Conservation (phyloP, 1,139 yeast species). For the Debaryomyces fabryi region DNA sequence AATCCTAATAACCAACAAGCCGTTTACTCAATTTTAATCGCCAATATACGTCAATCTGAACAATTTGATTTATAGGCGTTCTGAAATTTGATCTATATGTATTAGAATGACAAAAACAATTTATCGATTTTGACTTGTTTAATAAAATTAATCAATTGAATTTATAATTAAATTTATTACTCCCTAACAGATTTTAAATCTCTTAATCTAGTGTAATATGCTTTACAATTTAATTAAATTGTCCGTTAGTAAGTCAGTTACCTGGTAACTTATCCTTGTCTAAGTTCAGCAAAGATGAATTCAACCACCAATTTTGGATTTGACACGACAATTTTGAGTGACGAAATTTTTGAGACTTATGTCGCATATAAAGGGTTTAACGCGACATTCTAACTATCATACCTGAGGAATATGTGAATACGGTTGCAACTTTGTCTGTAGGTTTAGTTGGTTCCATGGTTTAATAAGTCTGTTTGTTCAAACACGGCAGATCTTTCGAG, state of each 20-base stretch:
- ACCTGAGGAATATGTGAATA: neutral
- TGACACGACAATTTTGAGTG: constrained; percentile 1
- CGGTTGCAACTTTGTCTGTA: neutral
- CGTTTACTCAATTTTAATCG: neutral
- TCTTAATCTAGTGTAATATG: neutral
- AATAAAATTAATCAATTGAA: constrained; percentile 7
- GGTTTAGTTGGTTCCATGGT: no score
- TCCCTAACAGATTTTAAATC: neutral
- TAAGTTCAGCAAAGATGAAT: constrained; percentile 8
- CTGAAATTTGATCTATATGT: constrained; percentile 4
- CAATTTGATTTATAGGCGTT: constrained; percentile 3
- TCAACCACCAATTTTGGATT: constrained; percentile 3
- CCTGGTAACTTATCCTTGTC: constrained; percentile 2
- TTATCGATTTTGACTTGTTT: constrained; percentile 1
- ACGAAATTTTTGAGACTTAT: neutral
- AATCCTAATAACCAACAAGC: neutral
- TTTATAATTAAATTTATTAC: neutral
- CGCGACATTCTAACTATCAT: neutral
- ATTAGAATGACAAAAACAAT: constrained; percentile 4
- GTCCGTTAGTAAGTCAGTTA: neutral
- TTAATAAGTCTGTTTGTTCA: no score
- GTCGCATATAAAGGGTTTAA: neutral
- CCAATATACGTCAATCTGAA: neutral
- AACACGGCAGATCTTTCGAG: no score
- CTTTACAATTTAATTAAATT: constrained; percentile 2